phyloP scores from a whole-genome alignment of 805 yeast genomes.

The Saccharomycopsis sp. region DNA sequence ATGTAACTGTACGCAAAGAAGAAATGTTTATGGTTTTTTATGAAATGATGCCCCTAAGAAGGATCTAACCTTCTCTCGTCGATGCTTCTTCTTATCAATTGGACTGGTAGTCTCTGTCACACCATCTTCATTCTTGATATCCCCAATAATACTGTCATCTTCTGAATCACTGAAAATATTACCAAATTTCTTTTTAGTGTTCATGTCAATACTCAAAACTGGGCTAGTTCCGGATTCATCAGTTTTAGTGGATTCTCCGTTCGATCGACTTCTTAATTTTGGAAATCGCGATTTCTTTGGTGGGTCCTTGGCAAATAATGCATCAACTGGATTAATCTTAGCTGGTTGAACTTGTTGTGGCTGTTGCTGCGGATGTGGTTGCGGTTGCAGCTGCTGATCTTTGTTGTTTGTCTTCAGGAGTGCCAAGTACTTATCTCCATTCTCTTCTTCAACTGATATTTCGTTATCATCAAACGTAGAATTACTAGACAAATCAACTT shows the following conservation, averaged over 20 bases:
- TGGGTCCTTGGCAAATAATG: conserved; percentile 10
- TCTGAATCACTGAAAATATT: conserved; percentile 17
- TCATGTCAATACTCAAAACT: conserved; percentile 9
- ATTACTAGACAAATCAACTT: conserved; percentile 16
- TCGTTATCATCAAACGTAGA: conserved; percentile 11
- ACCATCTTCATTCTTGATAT: conserved; percentile 1
- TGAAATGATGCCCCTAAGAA: conserved; percentile 13
- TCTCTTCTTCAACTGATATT: conserved; percentile 20
- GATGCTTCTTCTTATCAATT: conserved; percentile 3
- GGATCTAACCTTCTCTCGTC: conserved; percentile 17
- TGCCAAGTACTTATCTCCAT: conserved; percentile 17
- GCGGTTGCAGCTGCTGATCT: conserved; percentile 2
- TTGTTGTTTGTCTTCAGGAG: too few species aligned
- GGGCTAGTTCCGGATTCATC: not conserved
- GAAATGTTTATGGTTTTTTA: conserved; percentile 1
- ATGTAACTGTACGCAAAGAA: too few species aligned
- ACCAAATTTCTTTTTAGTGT: conserved; percentile 16
- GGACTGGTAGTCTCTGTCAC: not conserved
- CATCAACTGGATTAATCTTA: conserved; percentile 17
- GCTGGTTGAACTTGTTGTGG: not conserved
- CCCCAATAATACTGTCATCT: conserved; percentile 10
- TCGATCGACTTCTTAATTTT: conserved; percentile 3
- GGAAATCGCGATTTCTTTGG: conserved; percentile 6
- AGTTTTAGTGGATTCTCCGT: not conserved
- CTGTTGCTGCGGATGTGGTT: not conserved